Evolutionary conservation across 805 yeast species (phyloP), one percentile per base, ranked within the genome.

Genomic region (Helenozyma rhizophorensis): DNA sequence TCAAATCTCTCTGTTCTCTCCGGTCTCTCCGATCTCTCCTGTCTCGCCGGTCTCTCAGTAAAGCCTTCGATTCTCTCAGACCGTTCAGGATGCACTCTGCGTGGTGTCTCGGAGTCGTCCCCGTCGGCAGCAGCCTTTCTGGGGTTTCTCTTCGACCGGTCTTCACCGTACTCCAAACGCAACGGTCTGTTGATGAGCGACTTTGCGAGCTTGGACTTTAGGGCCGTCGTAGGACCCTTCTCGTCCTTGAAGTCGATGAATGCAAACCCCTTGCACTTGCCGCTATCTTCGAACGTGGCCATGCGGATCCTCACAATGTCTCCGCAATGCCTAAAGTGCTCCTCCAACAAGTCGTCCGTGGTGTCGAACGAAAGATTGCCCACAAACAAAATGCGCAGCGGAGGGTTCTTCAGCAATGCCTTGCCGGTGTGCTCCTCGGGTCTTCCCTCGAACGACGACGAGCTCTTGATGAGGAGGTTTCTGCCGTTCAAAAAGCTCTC

Each of bases 211-310:
- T 77, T 80, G 43, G 86, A 90, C 45, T 74, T 77, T 41, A 93
- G 65, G 1, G 97, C 97, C 23, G 69, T 69, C 1, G 93, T 83
- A 19, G 96, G 89, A 7, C 93, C 89, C 23, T 74, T 78, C 42
- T 82, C 85, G 43, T 79, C 80, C 42, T 68, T 74, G 62, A 89
- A 90, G 58, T 90, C 97, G 22, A 90, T 65, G 52, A 93, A 90
- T 1, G 96, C 88, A 65, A 90, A 90, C 2, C 97, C 97, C 59
- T 93, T 93, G 68, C 97, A 90, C 55, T 89, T 90, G 1, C 97
- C 97, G 31, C 83, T 67, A 55, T 90, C 98, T 61, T 93, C 88
- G 60, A 90, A 90, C n/a, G 98, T 89, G 3, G 97, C 97, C 94
- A 89, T 90, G 58, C 98, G 76, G 33, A 90, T 76, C 45, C 76